These are phyloP conservation scores for Talaromyces stipitatus DNA, from an alignment of 495 filamentous ascomycete species.

Conservation along the genomic window DNA sequence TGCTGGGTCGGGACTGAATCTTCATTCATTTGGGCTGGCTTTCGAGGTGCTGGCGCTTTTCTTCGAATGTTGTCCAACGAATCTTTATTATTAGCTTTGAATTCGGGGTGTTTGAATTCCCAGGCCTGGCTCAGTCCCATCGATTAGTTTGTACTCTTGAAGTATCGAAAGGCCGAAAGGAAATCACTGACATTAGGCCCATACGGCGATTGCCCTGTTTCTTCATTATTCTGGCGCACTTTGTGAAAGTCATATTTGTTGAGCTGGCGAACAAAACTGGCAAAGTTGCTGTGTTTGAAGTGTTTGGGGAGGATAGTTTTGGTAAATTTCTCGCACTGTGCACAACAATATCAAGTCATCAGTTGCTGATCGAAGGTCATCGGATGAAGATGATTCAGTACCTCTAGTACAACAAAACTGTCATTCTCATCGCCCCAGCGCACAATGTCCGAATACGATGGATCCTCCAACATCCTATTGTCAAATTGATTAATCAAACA, in stretches of 20 bases:
- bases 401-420: conserved; percentile 96
- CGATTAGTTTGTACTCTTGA: background rate
- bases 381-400: conserved; percentile 29
- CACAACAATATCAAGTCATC: background rate
- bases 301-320: conserved; percentile 96
- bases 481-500: conserved; percentile 18
- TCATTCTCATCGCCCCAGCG: conserved; percentile 93
- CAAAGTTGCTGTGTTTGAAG: conserved; percentile 99
- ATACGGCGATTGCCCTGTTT: conserved; percentile 84
- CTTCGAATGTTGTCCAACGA: conserved; percentile 93
- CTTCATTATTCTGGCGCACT: conserved; percentile 93
- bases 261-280: conserved; percentile 94
- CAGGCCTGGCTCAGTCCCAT: conserved; percentile 54
- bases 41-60: conserved; percentile 89
- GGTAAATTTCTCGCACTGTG: conserved; percentile 99
- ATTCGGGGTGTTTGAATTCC: conserved; percentile 98
- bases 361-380: background rate
- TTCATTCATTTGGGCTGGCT: conserved; percentile 53
- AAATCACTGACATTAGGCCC: conserved; percentile 68
- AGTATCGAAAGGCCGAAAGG: background rate
- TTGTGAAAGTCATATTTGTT: conserved; percentile 99
- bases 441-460: conserved; percentile 84
- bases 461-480: conserved; percentile 94
- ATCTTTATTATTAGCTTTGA: conserved; percentile 91
- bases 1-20: conserved; percentile 80